Evolutionary conservation across 176 grass and related monocot genomes (phyloP).

Genomic region (Oryza meyeriana): DNA sequence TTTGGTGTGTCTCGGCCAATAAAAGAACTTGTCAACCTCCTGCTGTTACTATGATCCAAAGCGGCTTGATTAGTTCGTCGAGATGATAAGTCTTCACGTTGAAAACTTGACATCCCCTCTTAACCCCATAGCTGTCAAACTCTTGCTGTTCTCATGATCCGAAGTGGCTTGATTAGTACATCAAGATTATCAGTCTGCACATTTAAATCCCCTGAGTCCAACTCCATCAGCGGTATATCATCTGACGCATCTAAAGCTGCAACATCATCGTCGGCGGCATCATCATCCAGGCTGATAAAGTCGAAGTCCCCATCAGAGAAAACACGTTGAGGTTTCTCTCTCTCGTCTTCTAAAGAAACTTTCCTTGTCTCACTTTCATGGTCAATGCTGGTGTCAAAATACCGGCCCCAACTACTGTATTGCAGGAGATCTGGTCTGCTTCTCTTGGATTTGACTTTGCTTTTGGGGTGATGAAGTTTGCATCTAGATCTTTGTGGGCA

Average conservation of each 20-base stretch:
- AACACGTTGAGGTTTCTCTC: slow-evolving; percentile 35
- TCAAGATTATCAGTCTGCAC: slow-evolving; percentile 62
- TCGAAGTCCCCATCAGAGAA: slow-evolving; percentile 37
- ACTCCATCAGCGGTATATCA: slow-evolving; percentile 27
- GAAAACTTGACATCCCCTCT: slow-evolving; percentile 22
- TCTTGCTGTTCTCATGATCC: slow-evolving; percentile 65
- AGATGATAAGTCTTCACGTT: slow-evolving; percentile 44
- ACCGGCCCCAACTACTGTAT: slow-evolving; percentile 63
- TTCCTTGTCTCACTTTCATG: slow-evolving; percentile 16
- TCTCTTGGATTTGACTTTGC: slow-evolving; percentile 59
- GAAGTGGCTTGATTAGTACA: slow-evolving; percentile 70
- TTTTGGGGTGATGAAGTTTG: slow-evolving; percentile 96
- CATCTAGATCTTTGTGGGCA: slow-evolving; percentile 73
- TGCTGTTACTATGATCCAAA: slow-evolving; percentile 51
- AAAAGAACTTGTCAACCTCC: slow-evolving; percentile 23
- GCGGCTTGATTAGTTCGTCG: slow-evolving; percentile 52
- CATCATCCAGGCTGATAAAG: slow-evolving; percentile 48
- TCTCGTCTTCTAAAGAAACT: slow-evolving; percentile 33
- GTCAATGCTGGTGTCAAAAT: slow-evolving; percentile 62
- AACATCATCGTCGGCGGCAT: slow-evolving; percentile 9
- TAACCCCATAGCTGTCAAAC: slow-evolving; percentile 29
- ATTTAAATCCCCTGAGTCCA: slow-evolving; percentile 25
- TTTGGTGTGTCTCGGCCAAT: background rate
- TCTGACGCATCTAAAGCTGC: background rate
- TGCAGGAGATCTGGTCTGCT: slow-evolving; percentile 39